Evolutionary conservation across 805 yeast genomes (phyloP).

Genomic region (Lipomyces yamanashiensis): DNA sequence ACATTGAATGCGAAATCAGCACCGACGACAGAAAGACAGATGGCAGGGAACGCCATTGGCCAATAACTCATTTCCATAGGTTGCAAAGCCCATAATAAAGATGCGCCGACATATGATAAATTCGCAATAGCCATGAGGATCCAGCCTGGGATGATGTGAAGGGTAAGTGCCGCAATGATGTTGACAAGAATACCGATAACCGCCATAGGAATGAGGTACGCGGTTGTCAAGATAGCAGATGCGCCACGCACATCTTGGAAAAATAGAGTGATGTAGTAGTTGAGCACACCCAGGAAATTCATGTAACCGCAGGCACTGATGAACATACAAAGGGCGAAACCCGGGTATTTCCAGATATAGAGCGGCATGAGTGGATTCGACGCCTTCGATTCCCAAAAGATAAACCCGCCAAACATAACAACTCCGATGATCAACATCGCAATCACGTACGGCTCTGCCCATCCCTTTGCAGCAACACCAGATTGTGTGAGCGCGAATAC

Average conservation of each 20-base stretch:
- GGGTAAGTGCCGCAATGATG: conserved; percentile 52
- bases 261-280: conserved; percentile 50
- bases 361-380: conserved; percentile 55
- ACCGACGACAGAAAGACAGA: conserved; percentile 51
- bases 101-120: conserved; percentile 46
- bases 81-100: conserved; percentile 52
- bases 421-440: conserved; percentile 51
- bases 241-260: conserved; percentile 50
- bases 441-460: conserved; percentile 55
- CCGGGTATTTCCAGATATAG: conserved; percentile 48
- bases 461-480: conserved; percentile 48
- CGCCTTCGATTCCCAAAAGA: conserved; percentile 48
- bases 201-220: conserved; percentile 52
- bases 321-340: conserved; percentile 49
- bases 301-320: conserved; percentile 50
- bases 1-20: conserved; percentile 56
- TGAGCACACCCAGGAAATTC: conserved; percentile 50
- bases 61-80: conserved; percentile 48
- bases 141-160: conserved; percentile 54
- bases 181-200: conserved; percentile 52
- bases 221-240: conserved; percentile 51
- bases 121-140: conserved; percentile 48
- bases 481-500: conserved; percentile 54
- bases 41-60: conserved; percentile 54
- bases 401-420: conserved; percentile 46